phyloP scores from a whole-genome alignment of 306 rosid species.

The Rubus parviflorus region DNA sequence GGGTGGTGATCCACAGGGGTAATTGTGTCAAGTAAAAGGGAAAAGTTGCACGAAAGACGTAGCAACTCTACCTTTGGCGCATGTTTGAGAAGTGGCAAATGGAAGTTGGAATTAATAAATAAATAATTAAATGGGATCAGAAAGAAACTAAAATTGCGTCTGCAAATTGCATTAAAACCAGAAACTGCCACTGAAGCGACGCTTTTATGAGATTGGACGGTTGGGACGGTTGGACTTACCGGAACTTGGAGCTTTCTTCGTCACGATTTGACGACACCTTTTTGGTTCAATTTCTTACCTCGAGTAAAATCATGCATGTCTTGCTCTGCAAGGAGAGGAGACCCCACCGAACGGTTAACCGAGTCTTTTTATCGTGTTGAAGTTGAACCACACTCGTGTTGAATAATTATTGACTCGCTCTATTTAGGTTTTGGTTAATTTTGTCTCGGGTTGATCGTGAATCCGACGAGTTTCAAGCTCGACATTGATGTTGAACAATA shows the following conservation, averaged over 20 bases:
- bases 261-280: background rate
- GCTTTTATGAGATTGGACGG: slow-evolving; percentile 6
- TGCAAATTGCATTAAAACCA: background rate
- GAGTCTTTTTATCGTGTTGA: background rate
- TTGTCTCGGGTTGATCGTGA: too few species aligned
- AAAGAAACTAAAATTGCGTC: background rate
- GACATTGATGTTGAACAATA: too few species aligned
- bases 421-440: background rate
- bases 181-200: slow-evolving; percentile 11
- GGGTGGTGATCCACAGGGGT: background rate
- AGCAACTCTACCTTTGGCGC: background rate
- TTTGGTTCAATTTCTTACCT: background rate
- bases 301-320: background rate
- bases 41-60: background rate
- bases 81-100: slow-evolving; percentile 28
- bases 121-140: background rate
- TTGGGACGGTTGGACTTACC: slow-evolving; percentile 4
- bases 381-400: background rate
- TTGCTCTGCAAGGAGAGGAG: too few species aligned
- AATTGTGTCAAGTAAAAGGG: background rate
- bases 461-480: too few species aligned
- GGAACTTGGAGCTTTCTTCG: background rate
- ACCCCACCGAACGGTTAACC: background rate
- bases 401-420: background rate
- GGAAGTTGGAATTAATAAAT: background rate